Evolutionary conservation across 306 rosid genomes (phyloP).

Genomic region (Astragalus glycyphyllos): DNA sequence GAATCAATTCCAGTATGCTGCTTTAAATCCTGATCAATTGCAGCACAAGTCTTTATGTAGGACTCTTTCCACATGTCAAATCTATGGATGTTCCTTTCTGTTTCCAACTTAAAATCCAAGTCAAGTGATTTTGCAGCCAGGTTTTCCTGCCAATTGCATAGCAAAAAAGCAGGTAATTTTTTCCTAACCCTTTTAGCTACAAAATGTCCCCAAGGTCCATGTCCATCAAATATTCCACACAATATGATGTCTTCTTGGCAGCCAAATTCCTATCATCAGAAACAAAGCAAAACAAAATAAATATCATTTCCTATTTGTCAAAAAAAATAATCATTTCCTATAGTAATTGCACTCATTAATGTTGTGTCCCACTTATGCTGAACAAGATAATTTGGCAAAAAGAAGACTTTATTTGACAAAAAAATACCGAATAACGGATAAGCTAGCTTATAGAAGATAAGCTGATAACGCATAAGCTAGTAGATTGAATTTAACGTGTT

Average conservation of each 20-base stretch:
- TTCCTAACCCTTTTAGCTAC: slow-evolving; percentile 73
- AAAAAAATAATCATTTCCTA: too few relatives aligned
- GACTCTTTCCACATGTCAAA: slow-evolving; percentile 76
- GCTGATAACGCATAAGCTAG: too few relatives aligned
- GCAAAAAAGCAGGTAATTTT: slow-evolving; percentile 62
- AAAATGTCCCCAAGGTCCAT: slow-evolving; percentile 90
- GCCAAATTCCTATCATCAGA: slow-evolving; percentile 70
- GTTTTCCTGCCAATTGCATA: slow-evolving; percentile 70
- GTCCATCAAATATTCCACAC: slow-evolving; percentile 92
- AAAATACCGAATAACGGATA: too few relatives aligned
- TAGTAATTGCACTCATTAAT: too few relatives aligned
- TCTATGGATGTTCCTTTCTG: slow-evolving; percentile 52
- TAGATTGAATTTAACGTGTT: too few relatives aligned
- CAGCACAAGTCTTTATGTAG: slow-evolving; percentile 69
- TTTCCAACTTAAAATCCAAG: slow-evolving; percentile 50
- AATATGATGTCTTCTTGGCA: slow-evolving; percentile 77
- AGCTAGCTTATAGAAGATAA: too few relatives aligned
- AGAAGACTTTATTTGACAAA: too few relatives aligned
- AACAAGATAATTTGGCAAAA: too few relatives aligned
- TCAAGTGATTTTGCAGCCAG: slow-evolving; percentile 60
- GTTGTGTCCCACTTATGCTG: too few relatives aligned
- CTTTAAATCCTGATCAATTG: slow-evolving; percentile 79
- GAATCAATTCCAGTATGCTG: slow-evolving; percentile 65
- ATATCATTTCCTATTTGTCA: too few relatives aligned
- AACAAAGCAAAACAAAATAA: slow-evolving; percentile 38